A percentile compares a stretch with the other conserved stretches of the same genome.
Evolutionary conservation across 2,329 filamentous ascomycete species (phyloP).

Genomic region (Xylariaceae sp.): DNA sequence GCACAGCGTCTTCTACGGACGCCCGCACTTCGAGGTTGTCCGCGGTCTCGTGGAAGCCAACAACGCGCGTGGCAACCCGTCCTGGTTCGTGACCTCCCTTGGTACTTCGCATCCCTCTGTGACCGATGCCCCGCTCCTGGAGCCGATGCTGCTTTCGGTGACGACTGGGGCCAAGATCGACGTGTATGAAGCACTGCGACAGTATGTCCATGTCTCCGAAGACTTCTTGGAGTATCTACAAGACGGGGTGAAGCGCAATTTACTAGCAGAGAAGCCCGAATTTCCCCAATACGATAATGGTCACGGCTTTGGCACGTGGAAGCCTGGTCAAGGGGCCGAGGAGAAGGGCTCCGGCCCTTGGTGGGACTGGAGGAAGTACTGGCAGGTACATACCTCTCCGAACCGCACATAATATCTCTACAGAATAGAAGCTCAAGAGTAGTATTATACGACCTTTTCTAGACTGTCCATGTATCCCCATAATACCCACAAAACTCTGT

Average conservation of each 20-base stretch:
- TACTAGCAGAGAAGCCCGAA: slow-evolving; percentile 45
- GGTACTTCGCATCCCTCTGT: slow-evolving; percentile 59
- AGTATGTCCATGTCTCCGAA: slow-evolving; percentile 56
- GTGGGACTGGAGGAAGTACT: slow-evolving; percentile 36
- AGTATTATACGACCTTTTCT: too few relatives aligned
- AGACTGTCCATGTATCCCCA: too few relatives aligned
- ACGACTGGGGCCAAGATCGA: slow-evolving; percentile 59
- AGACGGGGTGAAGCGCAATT: slow-evolving; percentile 36
- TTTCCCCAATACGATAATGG: slow-evolving; percentile 37
- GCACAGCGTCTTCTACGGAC: slow-evolving; percentile 55
- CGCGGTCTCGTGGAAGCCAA: slow-evolving; percentile 48
- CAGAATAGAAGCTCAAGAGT: too few relatives aligned
- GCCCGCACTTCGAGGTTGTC: slow-evolving; percentile 62
- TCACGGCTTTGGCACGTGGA: slow-evolving; percentile 27
- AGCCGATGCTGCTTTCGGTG: slow-evolving; percentile 56
- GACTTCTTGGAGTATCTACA: slow-evolving; percentile 51
- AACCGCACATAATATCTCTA: too few relatives aligned
- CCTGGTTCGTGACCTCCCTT: slow-evolving; percentile 52
- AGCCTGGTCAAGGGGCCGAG: slow-evolving; percentile 27
- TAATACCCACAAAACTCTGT: too few relatives aligned
- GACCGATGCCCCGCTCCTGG: slow-evolving; percentile 62
- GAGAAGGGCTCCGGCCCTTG: slow-evolving; percentile 27
- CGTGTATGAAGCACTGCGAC: slow-evolving; percentile 48
- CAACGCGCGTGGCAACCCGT: slow-evolving; percentile 37
- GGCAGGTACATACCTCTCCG: slow-evolving; percentile 25